Conservation (phyloP, 2,329 filamentous ascomycete genomes). For the Colletotrichum magnum region DNA sequence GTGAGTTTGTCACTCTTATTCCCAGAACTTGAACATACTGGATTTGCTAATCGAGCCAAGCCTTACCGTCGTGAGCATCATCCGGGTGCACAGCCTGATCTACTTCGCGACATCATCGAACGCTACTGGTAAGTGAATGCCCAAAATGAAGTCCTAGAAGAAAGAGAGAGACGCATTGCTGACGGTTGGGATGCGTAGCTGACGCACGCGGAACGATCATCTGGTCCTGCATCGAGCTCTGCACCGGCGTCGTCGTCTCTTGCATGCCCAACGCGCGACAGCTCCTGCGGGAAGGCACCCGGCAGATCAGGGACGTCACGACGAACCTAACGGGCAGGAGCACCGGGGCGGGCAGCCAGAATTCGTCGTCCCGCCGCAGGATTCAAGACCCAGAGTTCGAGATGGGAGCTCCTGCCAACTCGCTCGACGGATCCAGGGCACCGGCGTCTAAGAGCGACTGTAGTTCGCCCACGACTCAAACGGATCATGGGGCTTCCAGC, state of each 20-base stretch:
- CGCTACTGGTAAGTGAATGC: conserved; percentile 41
- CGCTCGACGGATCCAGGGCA: neutral
- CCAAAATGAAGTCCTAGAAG: conserved; percentile 49
- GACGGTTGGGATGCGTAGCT: conserved; percentile 38
- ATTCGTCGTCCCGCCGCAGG: neutral
- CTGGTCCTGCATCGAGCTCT: conserved; percentile 23
- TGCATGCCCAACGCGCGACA: conserved; percentile 29
- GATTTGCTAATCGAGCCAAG: conserved; percentile 41
- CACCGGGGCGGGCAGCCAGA: neutral
- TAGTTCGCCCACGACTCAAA: conserved; percentile 4
- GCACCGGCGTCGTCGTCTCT: conserved; percentile 9
- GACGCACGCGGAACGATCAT: conserved; percentile 19
- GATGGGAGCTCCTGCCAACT: conserved; percentile 11
- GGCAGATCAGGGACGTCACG: conserved; percentile 1
- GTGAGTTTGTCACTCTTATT: too few species aligned
- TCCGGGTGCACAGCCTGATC: conserved; percentile 51
- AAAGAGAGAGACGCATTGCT: neutral
- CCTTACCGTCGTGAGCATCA: conserved; percentile 49
- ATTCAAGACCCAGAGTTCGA: conserved; percentile 13
- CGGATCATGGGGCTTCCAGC: neutral
- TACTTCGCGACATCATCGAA: conserved; percentile 55
- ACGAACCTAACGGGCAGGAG: neutral
- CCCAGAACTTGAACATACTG: too few species aligned
- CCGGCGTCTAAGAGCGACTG: neutral
- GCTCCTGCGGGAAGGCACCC: conserved; percentile 6